phyloP scores from a whole-genome alignment of 2,329 filamentous ascomycete species.

The Ophiocordyceps robertsii region DNA sequence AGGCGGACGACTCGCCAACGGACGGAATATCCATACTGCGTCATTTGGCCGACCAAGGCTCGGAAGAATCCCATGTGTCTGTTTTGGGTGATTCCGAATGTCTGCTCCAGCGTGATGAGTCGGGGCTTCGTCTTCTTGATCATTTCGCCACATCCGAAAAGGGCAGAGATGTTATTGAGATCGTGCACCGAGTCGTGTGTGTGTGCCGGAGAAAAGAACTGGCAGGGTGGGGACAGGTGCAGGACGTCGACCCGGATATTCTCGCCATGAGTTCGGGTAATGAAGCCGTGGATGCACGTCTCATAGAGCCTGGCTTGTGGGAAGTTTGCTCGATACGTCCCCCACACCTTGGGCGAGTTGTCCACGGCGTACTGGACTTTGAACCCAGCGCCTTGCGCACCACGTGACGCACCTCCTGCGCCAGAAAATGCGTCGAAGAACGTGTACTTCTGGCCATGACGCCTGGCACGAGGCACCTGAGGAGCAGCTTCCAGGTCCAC shows the following conservation, averaged over 20 bases:
- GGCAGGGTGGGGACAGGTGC: constrained; percentile 67
- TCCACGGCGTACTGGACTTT: constrained; percentile 52
- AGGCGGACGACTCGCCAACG: constrained; percentile 50
- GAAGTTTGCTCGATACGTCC: constrained; percentile 48
- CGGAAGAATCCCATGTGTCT: constrained; percentile 43
- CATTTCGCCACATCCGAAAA: constrained; percentile 40
- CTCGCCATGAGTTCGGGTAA: constrained; percentile 15
- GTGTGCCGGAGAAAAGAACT: constrained; percentile 61
- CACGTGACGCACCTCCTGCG: constrained; percentile 56
- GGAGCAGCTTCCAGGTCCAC: neutral
- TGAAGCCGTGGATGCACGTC: constrained; percentile 34
- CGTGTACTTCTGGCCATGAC: constrained; percentile 38
- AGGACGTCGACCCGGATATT: constrained; percentile 47
- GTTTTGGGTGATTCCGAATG: constrained; percentile 48
- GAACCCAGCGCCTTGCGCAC: constrained; percentile 45
- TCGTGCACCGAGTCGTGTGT: constrained; percentile 56
- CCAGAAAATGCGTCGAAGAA: constrained; percentile 63
- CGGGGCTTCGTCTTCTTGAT: constrained; percentile 48
- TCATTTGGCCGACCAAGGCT: constrained; percentile 49
- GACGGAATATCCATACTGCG: constrained; percentile 52
- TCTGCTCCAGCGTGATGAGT: constrained; percentile 68
- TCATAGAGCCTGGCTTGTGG: constrained; percentile 31
- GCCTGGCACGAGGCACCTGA: neutral
- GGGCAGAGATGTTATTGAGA: constrained; percentile 50
- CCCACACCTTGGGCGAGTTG: constrained; percentile 37